Base-by-base conservation (phyloP, 345 rosid genomes). In the Pugionium dolabratum region DNA sequence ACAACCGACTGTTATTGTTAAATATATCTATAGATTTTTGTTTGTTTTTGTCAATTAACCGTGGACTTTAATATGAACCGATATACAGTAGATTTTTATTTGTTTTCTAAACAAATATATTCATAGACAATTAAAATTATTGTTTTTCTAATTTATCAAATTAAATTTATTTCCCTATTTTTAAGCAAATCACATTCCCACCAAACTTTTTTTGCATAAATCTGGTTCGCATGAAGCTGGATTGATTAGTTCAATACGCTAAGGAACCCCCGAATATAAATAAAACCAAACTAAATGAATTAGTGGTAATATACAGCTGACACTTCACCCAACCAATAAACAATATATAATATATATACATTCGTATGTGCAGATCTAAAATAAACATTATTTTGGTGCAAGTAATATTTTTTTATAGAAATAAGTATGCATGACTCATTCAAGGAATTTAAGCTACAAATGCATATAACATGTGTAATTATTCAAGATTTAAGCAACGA, bases 211-310 rank as follows among this genome's bases (percentile, higher is more conserved):
- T 43, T 34, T 55, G 56, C 53, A 67, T 67, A 50, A 62, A 65
- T 74, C 50, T 54, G 49, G 42, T 32, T 34, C n/a, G n/a, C n/a
- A n/a, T n/a, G n/a, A 59, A 7, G 41, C 56, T 60, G 67, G 75
- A 62, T 78, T 65, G 49, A 41, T 65, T 79, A 78, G 73, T 67
- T 76, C 88, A 70, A 75, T 85, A 88, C 92, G 92, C 83, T 73
- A 86, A 83, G 84, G 78, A 74, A 84, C 76, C 86, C 76, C 30
- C 29, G 1, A 56, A 47, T 54, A 37, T 30, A 61, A 71, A 47
- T 50, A 4, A 31, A 55, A 47, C 31, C 10, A 63, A 55, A 63
- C 9, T 56, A 55, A 54, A 48, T 47, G 68, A 35, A 32, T 62
- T 48, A 41, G 11, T 55, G 26, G 11, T 55, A 66, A 67, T 48